A percentile compares a stretch with the other conserved stretches of the same genome.
Conservation (phyloP, 164 flowering plant species). For the Hamamelis virginiana region DNA sequence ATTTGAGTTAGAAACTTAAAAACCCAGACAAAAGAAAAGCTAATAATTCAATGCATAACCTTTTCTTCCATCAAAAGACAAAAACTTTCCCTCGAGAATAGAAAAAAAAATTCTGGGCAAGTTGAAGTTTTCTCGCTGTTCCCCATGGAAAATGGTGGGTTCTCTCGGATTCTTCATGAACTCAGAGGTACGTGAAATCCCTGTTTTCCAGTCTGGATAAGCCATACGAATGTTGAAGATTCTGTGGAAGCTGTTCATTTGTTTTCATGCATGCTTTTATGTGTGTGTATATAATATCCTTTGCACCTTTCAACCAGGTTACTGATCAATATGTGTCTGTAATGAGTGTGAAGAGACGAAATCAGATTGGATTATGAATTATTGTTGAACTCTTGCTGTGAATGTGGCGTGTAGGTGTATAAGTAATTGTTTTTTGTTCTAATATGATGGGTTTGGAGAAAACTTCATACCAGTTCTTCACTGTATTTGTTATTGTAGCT, state of each 20-base stretch:
- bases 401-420: too few species aligned
- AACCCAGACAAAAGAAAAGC: not conserved
- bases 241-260: too few species aligned
- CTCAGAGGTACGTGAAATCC: not conserved
- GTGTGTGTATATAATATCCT: too few species aligned
- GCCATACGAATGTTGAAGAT: too few species aligned
- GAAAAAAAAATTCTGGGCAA: not conserved
- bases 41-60: not conserved
- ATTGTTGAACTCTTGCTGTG: too few species aligned
- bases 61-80: not conserved
- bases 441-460: conserved; percentile 17
- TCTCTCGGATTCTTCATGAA: not conserved
- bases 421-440: not conserved
- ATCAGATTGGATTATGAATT: too few species aligned
- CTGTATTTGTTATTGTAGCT: conserved; percentile 23
- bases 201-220: not conserved
- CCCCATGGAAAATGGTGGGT: too few species aligned
- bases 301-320: too few species aligned
- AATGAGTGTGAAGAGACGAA: too few species aligned
- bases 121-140: not conserved
- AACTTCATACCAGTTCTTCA: conserved; percentile 31
- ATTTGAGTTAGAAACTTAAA: not conserved
- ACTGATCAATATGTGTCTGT: too few species aligned
- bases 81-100: not conserved
- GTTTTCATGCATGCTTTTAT: too few species aligned